phyloP scores from a whole-genome alignment of 495 filamentous ascomycete species.

The Annulohypoxylon maeteangense region DNA sequence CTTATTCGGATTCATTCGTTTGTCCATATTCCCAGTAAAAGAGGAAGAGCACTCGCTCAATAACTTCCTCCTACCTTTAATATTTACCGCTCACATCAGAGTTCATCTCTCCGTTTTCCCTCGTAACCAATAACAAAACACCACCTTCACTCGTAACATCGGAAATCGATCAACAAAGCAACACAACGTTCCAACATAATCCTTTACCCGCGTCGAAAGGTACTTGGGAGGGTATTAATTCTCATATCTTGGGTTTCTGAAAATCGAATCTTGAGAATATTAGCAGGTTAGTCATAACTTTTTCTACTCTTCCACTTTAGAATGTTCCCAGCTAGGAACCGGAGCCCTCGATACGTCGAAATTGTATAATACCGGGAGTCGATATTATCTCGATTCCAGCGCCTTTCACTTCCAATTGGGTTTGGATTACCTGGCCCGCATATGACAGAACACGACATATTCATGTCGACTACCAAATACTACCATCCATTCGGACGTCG shows the following conservation, averaged over 20 bases:
- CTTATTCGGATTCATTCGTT: slow-evolving; percentile 53
- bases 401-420: slow-evolving; percentile 10
- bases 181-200: slow-evolving; percentile 36
- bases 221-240: slow-evolving; percentile 13
- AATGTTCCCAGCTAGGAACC: not conserved
- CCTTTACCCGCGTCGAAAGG: slow-evolving; percentile 12
- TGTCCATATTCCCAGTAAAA: slow-evolving; percentile 60
- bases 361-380: not conserved
- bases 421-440: slow-evolving; percentile 18
- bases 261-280: slow-evolving; percentile 37
- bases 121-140: slow-evolving; percentile 29
- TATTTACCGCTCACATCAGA: slow-evolving; percentile 24
- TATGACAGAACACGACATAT: slow-evolving; percentile 24
- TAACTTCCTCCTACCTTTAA: slow-evolving; percentile 53
- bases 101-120: slow-evolving; percentile 38
- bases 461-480: slow-evolving; percentile 6
- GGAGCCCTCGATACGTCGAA: not conserved
- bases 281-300: slow-evolving; percentile 32
- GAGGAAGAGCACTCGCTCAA: slow-evolving; percentile 52
- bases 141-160: slow-evolving; percentile 42
- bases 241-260: slow-evolving; percentile 35
- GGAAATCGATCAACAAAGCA: slow-evolving; percentile 44
- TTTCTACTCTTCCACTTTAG: slow-evolving; percentile 6
- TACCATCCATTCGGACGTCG: slow-evolving; percentile 4
- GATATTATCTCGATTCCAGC: not conserved